Base-by-base conservation (phyloP, 352 stramenopile genomes). In the Phytophthora meadii region DNA sequence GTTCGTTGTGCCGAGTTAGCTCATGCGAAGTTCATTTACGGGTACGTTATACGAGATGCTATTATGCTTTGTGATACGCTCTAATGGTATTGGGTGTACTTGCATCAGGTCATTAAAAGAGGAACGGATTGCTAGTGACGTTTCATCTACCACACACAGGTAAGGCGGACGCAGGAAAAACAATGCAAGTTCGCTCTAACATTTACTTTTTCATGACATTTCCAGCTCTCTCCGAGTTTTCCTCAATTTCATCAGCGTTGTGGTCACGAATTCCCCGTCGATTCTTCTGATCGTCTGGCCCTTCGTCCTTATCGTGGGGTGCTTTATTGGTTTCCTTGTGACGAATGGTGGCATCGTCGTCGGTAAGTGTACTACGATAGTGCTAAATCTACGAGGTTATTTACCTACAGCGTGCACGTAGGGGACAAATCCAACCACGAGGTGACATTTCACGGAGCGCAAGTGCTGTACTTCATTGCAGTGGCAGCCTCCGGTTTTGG, bases 341-440 rank as follows among this genome's bases (percentile, higher is more conserved):
- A 58, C 49, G 27, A 96, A 96, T 61, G 84, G 88, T 11, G 82
- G 82, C 2, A 90, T 96, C 28, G 87, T 94, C 46, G 83, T 96
- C 2, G 86, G 85, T 94, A 72, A 64, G 81, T 24, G 19, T 46
- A 1, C 22, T 7, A 50, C 37, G 42, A 54, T 14, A 25, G 12
- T 22, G n/a, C 41, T 19, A 47, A 5, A n/a, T n/a, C 8, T 10
- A 22, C 14, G 8, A 10, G n/a, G 6, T 46, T 47, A 47, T 28
- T 47, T 36, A 36, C 30, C 30, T 12, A 14, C 30, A 12, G 30
- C 2, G 54, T n/a, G 11, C 50, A 27, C 39, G 12, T 47, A 94
- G 88, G 88, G 4, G 88, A 96, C 70, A 96, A 93, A 54, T 83
- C 83, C 1, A 94, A 92, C 60, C 88, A 96, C 57, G 84, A 93